Conservation (phyloP, 257 asterid species). For the Solanum verrucosum region DNA sequence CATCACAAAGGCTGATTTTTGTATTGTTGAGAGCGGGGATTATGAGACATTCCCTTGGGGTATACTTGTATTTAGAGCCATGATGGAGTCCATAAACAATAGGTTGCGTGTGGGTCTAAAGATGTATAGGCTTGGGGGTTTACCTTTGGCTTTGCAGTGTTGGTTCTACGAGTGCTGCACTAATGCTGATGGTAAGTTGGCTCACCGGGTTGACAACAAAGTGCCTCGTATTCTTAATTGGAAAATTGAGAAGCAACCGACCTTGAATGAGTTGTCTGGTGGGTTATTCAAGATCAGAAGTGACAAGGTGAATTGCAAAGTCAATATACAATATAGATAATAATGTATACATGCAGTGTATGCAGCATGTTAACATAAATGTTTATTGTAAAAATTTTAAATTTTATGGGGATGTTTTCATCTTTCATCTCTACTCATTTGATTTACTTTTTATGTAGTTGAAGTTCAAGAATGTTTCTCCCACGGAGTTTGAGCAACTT, state of each 20-base stretch:
- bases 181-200: not conserved
- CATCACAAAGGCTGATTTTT: slow-evolving; percentile 1
- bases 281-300: not conserved
- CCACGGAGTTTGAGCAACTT: not conserved
- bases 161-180: slow-evolving; percentile 1
- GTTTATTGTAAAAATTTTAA: not conserved
- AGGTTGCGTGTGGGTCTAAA: not conserved
- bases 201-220: not conserved
- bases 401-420: not conserved
- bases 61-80: not conserved
- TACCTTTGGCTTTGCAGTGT: slow-evolving; percentile 1
- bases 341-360: not conserved
- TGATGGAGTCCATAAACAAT: not conserved
- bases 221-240: slow-evolving; percentile 2
- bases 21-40: not conserved
- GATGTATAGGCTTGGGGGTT: slow-evolving; percentile 1
- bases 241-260: not conserved
- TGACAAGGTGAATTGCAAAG: not conserved
- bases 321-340: not conserved
- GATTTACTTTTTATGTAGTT: not conserved
- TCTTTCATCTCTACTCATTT: not conserved
- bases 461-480: slow-evolving; percentile 1
- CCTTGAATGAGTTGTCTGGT: not conserved
- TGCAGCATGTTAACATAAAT: not conserved
- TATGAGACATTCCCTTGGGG: slow-evolving; percentile 5